Evolutionary conservation across 179 eudicot species (phyloP), one percentile per base, ranked within the genome.

Genomic region (Patellifolia procumbens): DNA sequence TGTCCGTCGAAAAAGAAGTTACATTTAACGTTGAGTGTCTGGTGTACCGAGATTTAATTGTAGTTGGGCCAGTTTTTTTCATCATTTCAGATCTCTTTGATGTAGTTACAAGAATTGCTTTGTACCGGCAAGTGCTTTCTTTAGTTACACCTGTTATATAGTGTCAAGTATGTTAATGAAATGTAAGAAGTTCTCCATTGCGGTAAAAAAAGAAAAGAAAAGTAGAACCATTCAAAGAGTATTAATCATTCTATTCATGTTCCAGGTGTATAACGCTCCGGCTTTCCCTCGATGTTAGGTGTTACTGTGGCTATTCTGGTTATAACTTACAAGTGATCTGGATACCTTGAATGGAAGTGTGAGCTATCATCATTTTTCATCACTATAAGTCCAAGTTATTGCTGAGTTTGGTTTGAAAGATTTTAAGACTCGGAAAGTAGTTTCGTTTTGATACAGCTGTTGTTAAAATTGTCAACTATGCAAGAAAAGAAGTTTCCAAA

Each of bases 401-500:
- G 73, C 66, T n/a, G 68, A 77, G 58, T 29, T 65, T 43, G 49
- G 68, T 19, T 31, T 46, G 72, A 52, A 70, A 70, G 76, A 46
- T 72, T 43, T 42, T 19, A 70, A 67, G 63, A 64, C 63, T 67
- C 51, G 35, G 29, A 74, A 70, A 74, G 63, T 45, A 62, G 45
- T 69, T 28, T 16, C 48, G 51, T 39, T 32, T 42, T 5, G 13
- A 53, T 48, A 52, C 17, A n/a, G n/a, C n/a, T n/a, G n/a, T 29
- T 49, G 17, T 37, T 28, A 69, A 35, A 49, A 39, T 68, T 16
- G 24, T 76, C 73, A 79, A 81, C n/a, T 53, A 86, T 86, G 88
- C 86, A 74, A 70, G 88, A 86, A 77, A 83, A 48, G 34, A 89
- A 73, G 69, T 80, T 93, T 74, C 97, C 97, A 53, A 93, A 56